A percentile compares a stretch with the other conserved stretches of the same genome.
Conservation (phyloP, 345 rosid genomes). For the Populus nigra region DNA sequence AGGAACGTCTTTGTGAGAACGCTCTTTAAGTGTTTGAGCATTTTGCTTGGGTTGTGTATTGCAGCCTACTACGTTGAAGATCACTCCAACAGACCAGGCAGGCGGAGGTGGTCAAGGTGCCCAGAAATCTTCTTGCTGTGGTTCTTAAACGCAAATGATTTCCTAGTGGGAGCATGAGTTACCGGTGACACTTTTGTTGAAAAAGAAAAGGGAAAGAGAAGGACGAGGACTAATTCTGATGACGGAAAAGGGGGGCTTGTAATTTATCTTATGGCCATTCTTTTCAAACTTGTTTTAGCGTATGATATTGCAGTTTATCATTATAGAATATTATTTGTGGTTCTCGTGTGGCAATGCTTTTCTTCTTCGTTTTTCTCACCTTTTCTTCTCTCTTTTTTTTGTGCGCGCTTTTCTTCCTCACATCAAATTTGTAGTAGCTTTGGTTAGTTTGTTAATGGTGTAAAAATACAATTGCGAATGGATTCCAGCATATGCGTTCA, state of each 20-base stretch:
- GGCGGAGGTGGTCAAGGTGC: conserved; percentile 60
- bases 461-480: not conserved
- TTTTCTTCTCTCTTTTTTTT: not conserved
- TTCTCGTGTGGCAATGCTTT: not conserved
- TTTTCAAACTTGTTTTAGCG: conserved; percentile 31
- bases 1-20: not conserved
- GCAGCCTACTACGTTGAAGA: conserved; percentile 76
- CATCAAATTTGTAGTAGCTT: not conserved
- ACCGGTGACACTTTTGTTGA: conserved; percentile 1
- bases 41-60: not conserved
- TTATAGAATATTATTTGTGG: conserved; percentile 6
- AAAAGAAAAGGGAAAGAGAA: not conserved
- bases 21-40: not conserved
- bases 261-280: conserved; percentile 29
- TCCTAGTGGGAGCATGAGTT: not conserved
- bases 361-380: not conserved
- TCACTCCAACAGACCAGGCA: conserved; percentile 64
- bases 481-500: not conserved
- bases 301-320: conserved; percentile 30
- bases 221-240: conserved; percentile 16
- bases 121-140: conserved; percentile 82
- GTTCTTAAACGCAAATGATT: conserved; percentile 31
- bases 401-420: not conserved
- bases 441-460: not conserved
- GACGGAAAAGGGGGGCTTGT: conserved; percentile 22